Evolutionary conservation across 306 rosid species (phyloP), one percentile per base, ranked within the genome.

Genomic region (Arachis stenosperma): DNA sequence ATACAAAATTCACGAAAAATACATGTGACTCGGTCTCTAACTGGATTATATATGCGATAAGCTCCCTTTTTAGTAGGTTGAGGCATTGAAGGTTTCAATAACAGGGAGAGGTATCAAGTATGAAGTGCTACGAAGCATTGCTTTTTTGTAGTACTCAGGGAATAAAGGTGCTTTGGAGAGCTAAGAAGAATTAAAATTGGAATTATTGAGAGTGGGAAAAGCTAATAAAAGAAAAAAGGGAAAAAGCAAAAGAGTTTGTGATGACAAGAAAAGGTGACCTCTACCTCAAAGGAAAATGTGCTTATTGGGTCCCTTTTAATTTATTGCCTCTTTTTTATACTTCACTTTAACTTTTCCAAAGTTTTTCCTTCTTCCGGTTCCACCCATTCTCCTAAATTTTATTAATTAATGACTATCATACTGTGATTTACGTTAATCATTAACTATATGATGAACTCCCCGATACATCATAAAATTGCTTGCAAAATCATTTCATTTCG

Each of bases 121-220:
- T 33, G 37, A 33, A 33, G 37, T 33, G 37, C 3, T 33, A 33
- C 3, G 37, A 33, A 33, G 37, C 37, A 33, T 66, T 41, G 82
- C 78, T 80, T 82, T 82, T 82, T 65, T 41, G 73, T 58, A 75
- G 75, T 59, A 70, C 71, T 50, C 74, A 77, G 86, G 51, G 79
- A 77, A 83, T 86, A 83, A 80, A 83, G 87, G 66, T 74, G 73
- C 58, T 65, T 78, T 69, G 80, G 82, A 55, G 75, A 63, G 10
- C 17, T 61, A 50, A 82, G 61, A 77, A 43, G 6, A 51, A 55
- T 41, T 7, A n/a, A 50, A 63, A 52, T 22, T 2, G 5, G 13
- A 44, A 57, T 59, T 75, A 70, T 76, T 75, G 75, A 73, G 70
- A 79, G 63, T 27, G 60, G 81, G 56, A 76, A 85, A 85, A 81